Evolutionary conservation across 495 filamentous ascomycete genomes (phyloP).

Genomic region (Lepraria neglecta): DNA sequence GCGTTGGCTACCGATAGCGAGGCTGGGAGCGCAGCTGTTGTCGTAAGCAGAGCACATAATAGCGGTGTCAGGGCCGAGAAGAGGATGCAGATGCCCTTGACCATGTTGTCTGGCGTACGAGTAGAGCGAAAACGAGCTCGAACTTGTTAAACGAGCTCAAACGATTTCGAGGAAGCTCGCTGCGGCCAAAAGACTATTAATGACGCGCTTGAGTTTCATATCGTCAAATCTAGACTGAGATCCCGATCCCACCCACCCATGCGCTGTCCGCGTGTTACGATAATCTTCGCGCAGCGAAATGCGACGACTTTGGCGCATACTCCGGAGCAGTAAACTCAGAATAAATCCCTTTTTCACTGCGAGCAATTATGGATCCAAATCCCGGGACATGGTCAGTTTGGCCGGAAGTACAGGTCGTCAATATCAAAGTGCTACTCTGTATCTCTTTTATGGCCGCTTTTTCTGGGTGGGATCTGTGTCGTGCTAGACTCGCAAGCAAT

Average conservation of each 20-base stretch:
- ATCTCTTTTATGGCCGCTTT: no score
- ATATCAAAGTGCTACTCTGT: no score
- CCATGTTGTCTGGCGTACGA: not conserved
- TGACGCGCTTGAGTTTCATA: not conserved
- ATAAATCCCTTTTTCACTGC: no score
- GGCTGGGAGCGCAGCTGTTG: constrained; percentile 4
- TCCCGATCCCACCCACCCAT: not conserved
- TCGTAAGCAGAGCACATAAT: not conserved
- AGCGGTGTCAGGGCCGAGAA: not conserved
- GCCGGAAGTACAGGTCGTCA: no score
- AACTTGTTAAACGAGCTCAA: not conserved
- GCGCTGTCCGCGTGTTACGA: constrained; percentile 10
- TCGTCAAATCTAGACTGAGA: not conserved
- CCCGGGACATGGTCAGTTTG: no score
- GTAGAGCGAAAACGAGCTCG: not conserved
- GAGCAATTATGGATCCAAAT: no score
- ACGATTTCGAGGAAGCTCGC: not conserved
- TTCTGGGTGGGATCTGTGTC: no score
- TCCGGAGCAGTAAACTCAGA: no score
- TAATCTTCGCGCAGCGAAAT: constrained; percentile 9
- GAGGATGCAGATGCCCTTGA: not conserved
- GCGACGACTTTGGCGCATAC: not conserved
- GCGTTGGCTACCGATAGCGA: not conserved
- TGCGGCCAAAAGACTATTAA: not conserved
- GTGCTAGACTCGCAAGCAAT: no score